Conservation (phyloP, 2,329 filamentous ascomycete genomes). For the Bretziella fagacearum region DNA sequence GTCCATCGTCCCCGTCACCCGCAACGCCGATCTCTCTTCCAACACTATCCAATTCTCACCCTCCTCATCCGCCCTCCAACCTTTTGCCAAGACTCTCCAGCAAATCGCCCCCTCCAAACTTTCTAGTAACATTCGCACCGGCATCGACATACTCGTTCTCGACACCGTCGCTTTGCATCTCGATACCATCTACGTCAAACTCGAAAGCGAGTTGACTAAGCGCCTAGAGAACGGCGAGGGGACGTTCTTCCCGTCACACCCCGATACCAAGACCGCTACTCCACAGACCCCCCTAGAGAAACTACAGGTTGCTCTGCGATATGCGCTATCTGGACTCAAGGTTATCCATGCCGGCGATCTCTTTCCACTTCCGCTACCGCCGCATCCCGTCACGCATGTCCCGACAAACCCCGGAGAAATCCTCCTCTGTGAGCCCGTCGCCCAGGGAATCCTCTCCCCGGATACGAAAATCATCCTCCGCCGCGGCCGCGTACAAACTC, state of each 20-base stretch:
- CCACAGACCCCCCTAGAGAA: slow-evolving; percentile 32
- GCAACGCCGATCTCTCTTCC: slow-evolving; percentile 47
- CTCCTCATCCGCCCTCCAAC: slow-evolving; percentile 55
- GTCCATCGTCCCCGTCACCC: slow-evolving; percentile 66
- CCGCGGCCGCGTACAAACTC: slow-evolving; percentile 37
- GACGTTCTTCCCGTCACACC: slow-evolving; percentile 56
- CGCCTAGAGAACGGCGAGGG: slow-evolving; percentile 70
- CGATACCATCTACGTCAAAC: slow-evolving; percentile 71
- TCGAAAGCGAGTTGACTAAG: slow-evolving; percentile 65
- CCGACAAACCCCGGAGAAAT: slow-evolving; percentile 74
- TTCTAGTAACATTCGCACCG: slow-evolving; percentile 51
- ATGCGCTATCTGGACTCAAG: slow-evolving; percentile 53
- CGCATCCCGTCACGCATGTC: slow-evolving; percentile 75
- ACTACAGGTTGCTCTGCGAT: slow-evolving; percentile 50
- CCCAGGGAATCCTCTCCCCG: slow-evolving; percentile 64
- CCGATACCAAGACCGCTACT: slow-evolving; percentile 17
- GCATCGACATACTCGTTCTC: slow-evolving; percentile 69
- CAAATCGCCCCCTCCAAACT: slow-evolving; percentile 60
- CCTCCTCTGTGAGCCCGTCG: slow-evolving; percentile 83
- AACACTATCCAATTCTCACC: slow-evolving; percentile 69
- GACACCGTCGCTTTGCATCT: slow-evolving; percentile 66
- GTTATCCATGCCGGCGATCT: slow-evolving; percentile 75
- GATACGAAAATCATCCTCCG: slow-evolving; percentile 73
- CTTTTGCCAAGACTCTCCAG: slow-evolving; percentile 58
- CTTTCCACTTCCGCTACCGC: slow-evolving; percentile 56